Conservation (phyloP, 164 flowering plant genomes). For the Dillenia turbinata region DNA sequence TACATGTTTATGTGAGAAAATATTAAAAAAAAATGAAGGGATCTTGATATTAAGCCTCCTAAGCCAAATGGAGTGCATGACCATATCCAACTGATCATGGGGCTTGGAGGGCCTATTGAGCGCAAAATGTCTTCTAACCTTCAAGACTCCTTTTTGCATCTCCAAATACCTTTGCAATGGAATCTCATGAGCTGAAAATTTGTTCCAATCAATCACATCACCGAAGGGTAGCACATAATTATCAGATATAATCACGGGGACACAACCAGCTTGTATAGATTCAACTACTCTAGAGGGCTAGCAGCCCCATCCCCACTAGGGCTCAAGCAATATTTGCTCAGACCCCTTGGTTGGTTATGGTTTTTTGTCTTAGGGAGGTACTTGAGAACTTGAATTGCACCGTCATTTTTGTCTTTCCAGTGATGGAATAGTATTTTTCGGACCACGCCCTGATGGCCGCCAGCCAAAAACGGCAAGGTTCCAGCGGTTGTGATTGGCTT, state of each 20-base stretch:
- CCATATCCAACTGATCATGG: constrained; percentile 33
- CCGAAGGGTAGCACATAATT: constrained; percentile 31
- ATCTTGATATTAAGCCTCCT: constrained; percentile 25
- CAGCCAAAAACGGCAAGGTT: constrained; percentile 38
- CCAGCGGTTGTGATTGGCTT: neutral
- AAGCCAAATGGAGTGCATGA: constrained; percentile 38
- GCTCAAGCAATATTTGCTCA: constrained; percentile 35
- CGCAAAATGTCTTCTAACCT: constrained; percentile 29
- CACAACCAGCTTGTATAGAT: constrained; percentile 30
- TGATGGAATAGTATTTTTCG: constrained; percentile 15
- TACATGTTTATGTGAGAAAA: too few species aligned
- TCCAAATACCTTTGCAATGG: constrained; percentile 9
- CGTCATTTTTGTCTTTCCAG: constrained; percentile 28
- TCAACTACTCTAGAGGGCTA: constrained; percentile 35
- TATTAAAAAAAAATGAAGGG: too few species aligned
- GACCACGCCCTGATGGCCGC: constrained; percentile 26
- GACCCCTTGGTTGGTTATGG: constrained; percentile 18
- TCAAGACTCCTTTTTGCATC: constrained; percentile 17
- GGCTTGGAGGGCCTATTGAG: constrained; percentile 28
- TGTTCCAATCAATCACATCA: constrained; percentile 33
- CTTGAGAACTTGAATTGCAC: constrained; percentile 16
- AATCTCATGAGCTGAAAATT: constrained; percentile 26
- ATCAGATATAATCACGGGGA: constrained; percentile 37
- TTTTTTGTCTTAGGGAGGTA: constrained; percentile 25
- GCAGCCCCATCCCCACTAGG: constrained; percentile 41